These are phyloP conservation scores for Thelonectria rubi DNA, from an alignment of 2,329 filamentous ascomycete genomes.

Conservation along the genomic window DNA sequence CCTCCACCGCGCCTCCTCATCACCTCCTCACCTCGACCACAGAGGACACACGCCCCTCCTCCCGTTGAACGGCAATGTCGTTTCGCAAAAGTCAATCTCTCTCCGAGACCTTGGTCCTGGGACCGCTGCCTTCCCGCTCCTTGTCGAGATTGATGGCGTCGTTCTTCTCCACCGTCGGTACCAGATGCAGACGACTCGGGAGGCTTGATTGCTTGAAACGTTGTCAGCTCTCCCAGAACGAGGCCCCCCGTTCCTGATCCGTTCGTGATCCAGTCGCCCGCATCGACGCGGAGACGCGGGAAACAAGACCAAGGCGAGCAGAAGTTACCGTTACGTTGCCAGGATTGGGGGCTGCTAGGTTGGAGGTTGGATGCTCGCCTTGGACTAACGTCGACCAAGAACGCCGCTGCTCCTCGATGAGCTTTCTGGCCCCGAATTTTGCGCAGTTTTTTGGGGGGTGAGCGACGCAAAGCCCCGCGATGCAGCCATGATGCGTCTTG, in stretches of 20 bases:
- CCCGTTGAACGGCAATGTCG: constrained; percentile 7
- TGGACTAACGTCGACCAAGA: constrained; percentile 11
- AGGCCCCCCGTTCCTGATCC: not conserved
- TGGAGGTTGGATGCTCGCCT: constrained; percentile 8
- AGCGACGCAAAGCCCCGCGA: not conserved
- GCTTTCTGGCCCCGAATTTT: not conserved
- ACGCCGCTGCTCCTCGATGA: constrained; percentile 6
- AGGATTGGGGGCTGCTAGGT: not conserved
- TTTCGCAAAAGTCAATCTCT: constrained; percentile 8
- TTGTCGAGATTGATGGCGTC: constrained; percentile 11
- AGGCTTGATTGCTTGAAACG: not conserved
- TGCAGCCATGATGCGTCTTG: not conserved
- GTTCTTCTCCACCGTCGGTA: constrained; percentile 6
- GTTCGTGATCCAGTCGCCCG: not conserved
- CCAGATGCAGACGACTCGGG: not conserved
- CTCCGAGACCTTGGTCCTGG: constrained; percentile 22
- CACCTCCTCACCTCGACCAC: no score
- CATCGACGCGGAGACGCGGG: not conserved
- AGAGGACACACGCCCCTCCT: not conserved
- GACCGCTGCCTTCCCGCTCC: constrained; percentile 13
- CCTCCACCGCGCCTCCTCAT: not conserved
- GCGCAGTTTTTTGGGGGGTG: not conserved
- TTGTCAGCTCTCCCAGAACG: not conserved
- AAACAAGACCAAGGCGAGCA: not conserved
- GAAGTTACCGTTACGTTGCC: not conserved